These are phyloP conservation scores for Asterochloris erici DNA, from an alignment of 139 green algal species.

Conservation along the genomic window DNA sequence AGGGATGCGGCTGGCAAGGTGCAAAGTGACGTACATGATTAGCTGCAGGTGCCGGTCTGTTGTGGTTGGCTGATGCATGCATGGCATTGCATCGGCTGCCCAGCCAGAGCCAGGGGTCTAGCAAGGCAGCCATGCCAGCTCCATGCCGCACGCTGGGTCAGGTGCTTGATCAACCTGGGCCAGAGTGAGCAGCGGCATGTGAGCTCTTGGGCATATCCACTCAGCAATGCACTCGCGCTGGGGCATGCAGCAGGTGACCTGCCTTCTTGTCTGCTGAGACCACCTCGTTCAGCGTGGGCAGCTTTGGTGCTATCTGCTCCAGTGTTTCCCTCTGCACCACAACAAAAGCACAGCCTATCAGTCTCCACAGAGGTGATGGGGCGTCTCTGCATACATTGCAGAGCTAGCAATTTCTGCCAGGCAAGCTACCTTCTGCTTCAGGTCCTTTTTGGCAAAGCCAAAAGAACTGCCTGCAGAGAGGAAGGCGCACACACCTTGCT, in stretches of 20 bases:
- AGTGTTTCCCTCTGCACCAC: slow-evolving; percentile 39
- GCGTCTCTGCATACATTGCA: background rate
- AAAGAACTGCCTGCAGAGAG: slow-evolving; percentile 6
- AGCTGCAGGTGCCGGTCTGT: background rate
- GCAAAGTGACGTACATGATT: background rate
- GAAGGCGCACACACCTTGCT: slow-evolving; percentile 20
- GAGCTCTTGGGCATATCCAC: background rate
- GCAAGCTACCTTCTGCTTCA: slow-evolving; percentile 21
- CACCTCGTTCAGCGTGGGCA: slow-evolving; percentile 33
- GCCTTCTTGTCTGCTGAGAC: slow-evolving; percentile 45
- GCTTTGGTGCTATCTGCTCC: background rate
- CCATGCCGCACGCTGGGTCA: background rate
- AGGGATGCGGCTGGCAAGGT: background rate
- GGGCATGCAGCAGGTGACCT: background rate
- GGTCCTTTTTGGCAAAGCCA: slow-evolving; percentile 27
- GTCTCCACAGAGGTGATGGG: background rate
- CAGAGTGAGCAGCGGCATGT: background rate
- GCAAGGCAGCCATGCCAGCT: background rate
- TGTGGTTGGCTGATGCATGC: background rate
- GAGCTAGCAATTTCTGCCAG: background rate
- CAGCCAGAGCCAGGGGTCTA: background rate
- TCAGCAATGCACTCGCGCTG: background rate
- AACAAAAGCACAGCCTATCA: background rate
- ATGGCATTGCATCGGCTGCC: background rate
- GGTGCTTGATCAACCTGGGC: background rate